Evolutionary conservation across 2,329 filamentous ascomycete genomes (phyloP).

Genomic region (Aspergillus fructus): DNA sequence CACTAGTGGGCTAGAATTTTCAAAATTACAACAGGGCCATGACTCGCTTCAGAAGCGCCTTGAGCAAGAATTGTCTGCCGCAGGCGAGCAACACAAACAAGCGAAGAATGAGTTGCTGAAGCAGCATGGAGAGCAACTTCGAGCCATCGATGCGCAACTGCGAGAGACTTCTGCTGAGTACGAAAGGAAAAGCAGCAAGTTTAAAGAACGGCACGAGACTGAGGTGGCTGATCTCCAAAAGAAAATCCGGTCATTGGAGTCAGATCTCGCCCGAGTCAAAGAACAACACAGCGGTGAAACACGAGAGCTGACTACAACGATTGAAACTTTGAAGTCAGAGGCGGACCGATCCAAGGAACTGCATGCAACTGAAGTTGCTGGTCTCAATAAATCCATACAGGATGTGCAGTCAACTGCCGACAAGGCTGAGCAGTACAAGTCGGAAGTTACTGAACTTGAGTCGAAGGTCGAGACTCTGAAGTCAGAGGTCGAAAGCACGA

Average conservation of each 20-base stretch:
- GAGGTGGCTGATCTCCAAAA: slow-evolving; percentile 64
- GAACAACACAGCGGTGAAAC: slow-evolving; percentile 54
- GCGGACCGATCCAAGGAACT: slow-evolving; percentile 58
- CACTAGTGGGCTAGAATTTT: slow-evolving; percentile 53
- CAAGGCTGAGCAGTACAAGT: slow-evolving; percentile 51
- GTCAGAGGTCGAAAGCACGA: slow-evolving; percentile 31
- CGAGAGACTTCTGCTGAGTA: slow-evolving; percentile 44
- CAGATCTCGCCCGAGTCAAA: slow-evolving; percentile 49
- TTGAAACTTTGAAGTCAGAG: slow-evolving; percentile 56
- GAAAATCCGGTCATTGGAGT: slow-evolving; percentile 61
- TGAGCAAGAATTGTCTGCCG: slow-evolving; percentile 61
- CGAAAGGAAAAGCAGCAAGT: slow-evolving; percentile 38
- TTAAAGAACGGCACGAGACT: slow-evolving; percentile 52
- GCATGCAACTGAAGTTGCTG: slow-evolving; percentile 59
- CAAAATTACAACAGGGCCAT: slow-evolving; percentile 64
- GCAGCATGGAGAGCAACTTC: slow-evolving; percentile 47
- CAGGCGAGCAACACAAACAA: slow-evolving; percentile 50
- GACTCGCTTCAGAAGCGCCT: slow-evolving; percentile 70
- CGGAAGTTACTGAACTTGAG: slow-evolving; percentile 58
- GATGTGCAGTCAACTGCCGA: slow-evolving; percentile 51
- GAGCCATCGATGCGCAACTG: slow-evolving; percentile 49
- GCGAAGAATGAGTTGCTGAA: slow-evolving; percentile 43
- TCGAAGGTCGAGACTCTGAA: slow-evolving; percentile 59
- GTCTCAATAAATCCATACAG: slow-evolving; percentile 60
- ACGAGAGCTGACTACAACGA: slow-evolving; percentile 56